These are phyloP conservation scores for Teunomyces lycoperdinae DNA, from an alignment of 805 yeast species.

Conservation along the genomic window DNA sequence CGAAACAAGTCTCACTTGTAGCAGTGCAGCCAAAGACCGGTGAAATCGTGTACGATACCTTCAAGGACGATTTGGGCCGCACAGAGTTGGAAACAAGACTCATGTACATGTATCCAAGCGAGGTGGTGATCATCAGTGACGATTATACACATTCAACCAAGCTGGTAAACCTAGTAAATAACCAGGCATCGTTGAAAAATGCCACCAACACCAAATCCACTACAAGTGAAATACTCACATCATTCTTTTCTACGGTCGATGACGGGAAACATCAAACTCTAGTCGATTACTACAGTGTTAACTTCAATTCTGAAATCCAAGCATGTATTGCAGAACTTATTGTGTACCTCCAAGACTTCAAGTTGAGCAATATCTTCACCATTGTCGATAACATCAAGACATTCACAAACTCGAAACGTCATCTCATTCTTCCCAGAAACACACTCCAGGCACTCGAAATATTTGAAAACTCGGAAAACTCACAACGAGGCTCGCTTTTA, in stretches of 20 bases:
- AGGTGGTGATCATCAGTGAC: slow-evolving; percentile 47
- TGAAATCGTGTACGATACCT: slow-evolving; percentile 67
- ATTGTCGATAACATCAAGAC: slow-evolving; percentile 48
- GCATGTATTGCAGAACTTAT: slow-evolving; percentile 46
- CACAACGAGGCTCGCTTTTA: slow-evolving; percentile 64
- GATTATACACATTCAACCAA: slow-evolving; percentile 22
- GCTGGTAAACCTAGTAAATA: slow-evolving; percentile 13
- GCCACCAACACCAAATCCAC: neutral
- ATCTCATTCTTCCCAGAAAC: slow-evolving; percentile 59
- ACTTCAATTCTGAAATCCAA: slow-evolving; percentile 21
- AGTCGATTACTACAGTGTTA: slow-evolving; percentile 22
- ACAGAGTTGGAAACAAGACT: slow-evolving; percentile 71
- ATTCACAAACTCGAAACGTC: slow-evolving; percentile 47
- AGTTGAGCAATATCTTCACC: slow-evolving; percentile 54
- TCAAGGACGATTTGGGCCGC: slow-evolving; percentile 57
- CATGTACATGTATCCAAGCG: slow-evolving; percentile 73
- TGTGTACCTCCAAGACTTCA: slow-evolving; percentile 60
- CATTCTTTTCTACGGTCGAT: slow-evolving; percentile 23
- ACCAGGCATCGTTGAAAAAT: neutral
- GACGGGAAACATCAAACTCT: slow-evolving; percentile 14
- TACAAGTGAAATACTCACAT: slow-evolving; percentile 1
- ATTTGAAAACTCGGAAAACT: slow-evolving; percentile 51
- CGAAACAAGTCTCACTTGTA: slow-evolving; percentile 28
- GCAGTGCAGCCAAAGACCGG: slow-evolving; percentile 75
- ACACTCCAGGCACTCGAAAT: slow-evolving; percentile 74